These are phyloP conservation scores for Paecilomyces niveus DNA, from an alignment of 2,329 filamentous ascomycete species.

Conservation along the genomic window DNA sequence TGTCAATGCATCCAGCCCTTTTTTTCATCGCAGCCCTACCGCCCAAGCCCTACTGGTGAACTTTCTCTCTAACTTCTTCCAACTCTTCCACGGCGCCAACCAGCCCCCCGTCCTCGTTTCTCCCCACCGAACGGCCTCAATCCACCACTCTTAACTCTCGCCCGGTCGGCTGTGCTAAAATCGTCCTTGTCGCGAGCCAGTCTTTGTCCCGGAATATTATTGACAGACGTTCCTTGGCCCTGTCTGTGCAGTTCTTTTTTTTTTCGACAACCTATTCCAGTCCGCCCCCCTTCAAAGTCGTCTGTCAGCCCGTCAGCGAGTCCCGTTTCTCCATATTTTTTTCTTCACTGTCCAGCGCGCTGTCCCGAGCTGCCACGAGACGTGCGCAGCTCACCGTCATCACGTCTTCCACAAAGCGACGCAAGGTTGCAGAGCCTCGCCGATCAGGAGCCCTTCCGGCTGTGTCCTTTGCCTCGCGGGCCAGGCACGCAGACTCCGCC, in stretches of 20 bases:
- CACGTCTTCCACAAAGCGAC: constrained; percentile 45
- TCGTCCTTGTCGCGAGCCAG: background rate
- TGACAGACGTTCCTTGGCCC: background rate
- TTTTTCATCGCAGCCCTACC: background rate
- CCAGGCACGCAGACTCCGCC: constrained; percentile 13
- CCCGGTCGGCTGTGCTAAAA: background rate
- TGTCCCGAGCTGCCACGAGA: constrained; percentile 36
- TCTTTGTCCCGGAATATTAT: background rate
- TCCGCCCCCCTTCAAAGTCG: background rate
- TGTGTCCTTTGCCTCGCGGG: constrained; percentile 20
- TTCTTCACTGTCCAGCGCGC: constrained; percentile 3
- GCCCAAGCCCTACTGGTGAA: background rate
- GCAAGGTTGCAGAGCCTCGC: constrained; percentile 39
- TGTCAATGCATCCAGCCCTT: background rate
- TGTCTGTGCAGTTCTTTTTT: background rate
- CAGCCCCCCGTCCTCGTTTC: background rate
- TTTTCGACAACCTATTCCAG: background rate
- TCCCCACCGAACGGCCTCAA: background rate
- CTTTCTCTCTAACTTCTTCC: background rate
- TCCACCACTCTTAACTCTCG: background rate
- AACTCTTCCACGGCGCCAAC: background rate
- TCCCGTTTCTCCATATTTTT: background rate
- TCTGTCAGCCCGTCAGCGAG: background rate
- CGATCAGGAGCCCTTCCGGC: constrained; percentile 27
- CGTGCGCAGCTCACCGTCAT: constrained; percentile 41